A percentile compares a stretch with the other conserved stretches of the same genome.
Evolutionary conservation across 2,329 filamentous ascomycete genomes (phyloP).

Genomic region (Aspergillus ochraceus): DNA sequence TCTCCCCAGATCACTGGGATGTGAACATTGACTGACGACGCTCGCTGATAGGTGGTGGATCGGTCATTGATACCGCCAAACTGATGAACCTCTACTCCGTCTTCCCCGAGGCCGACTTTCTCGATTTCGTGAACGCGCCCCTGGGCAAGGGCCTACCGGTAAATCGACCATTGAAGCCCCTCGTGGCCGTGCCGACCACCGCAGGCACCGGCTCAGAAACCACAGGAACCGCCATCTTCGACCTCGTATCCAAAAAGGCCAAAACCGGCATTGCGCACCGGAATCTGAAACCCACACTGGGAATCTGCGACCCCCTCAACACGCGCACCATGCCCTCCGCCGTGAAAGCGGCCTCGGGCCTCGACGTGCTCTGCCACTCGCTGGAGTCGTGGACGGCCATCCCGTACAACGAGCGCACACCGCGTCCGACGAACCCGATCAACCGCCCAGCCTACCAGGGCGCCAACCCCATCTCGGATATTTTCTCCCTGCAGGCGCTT

Average conservation of each 20-base stretch:
- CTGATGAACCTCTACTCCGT: slow-evolving; percentile 95
- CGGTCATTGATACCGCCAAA: slow-evolving; percentile 97
- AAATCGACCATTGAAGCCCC: slow-evolving; percentile 67
- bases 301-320: slow-evolving; percentile 83
- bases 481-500: slow-evolving; percentile 88
- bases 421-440: slow-evolving; percentile 84
- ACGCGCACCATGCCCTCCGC: slow-evolving; percentile 94
- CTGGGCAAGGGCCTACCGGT: slow-evolving; percentile 81
- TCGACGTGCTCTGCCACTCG: slow-evolving; percentile 93
- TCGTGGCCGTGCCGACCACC: slow-evolving; percentile 82
- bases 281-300: slow-evolving; percentile 90
- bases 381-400: slow-evolving; percentile 98
- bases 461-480: slow-evolving; percentile 95
- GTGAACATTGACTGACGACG: slow-evolving; percentile 10
- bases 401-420: slow-evolving; percentile 81
- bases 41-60: slow-evolving; percentile 63
- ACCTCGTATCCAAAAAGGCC: slow-evolving; percentile 81
- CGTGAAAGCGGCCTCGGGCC: slow-evolving; percentile 85
- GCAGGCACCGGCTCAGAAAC: slow-evolving; percentile 90
- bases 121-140: slow-evolving; percentile 97
- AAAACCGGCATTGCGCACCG: slow-evolving; percentile 97
- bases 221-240: slow-evolving; percentile 97
- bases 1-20: neutral
- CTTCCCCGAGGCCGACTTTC: slow-evolving; percentile 88
- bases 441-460: slow-evolving; percentile 92